These are phyloP conservation scores for Panus rudis DNA, from an alignment of 768 basidiomycete genomes.

Conservation along the genomic window DNA sequence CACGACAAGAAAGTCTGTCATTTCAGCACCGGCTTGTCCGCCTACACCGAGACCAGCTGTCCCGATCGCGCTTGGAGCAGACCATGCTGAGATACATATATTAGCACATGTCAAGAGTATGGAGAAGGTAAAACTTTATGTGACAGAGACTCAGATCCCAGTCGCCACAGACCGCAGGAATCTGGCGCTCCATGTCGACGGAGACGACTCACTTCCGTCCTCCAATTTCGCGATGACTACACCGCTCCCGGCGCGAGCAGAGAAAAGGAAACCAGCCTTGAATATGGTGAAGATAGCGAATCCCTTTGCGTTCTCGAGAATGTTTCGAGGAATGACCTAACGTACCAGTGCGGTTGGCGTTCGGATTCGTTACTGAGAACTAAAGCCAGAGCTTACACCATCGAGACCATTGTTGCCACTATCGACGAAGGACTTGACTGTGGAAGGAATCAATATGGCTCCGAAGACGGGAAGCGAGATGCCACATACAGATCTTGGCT, in stretches of 20 bases:
- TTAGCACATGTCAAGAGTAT: not conserved
- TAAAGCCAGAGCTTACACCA: constrained; percentile 38
- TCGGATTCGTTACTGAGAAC: not conserved
- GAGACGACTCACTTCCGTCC: constrained; percentile 60
- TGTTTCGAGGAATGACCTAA: constrained; percentile 48
- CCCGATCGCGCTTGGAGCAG: constrained; percentile 91
- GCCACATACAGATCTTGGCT: constrained; percentile 70
- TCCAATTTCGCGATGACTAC: constrained; percentile 80
- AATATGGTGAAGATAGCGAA: constrained; percentile 91
- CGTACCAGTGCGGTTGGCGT: constrained; percentile 5
- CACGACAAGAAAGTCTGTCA: constrained; percentile 89
- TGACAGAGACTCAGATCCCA: not conserved
- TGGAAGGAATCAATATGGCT: constrained; percentile 5
- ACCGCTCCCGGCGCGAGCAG: constrained; percentile 77
- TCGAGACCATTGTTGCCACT: constrained; percentile 78
- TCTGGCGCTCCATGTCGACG: no score
- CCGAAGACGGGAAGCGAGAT: not conserved
- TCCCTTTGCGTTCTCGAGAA: constrained; percentile 55
- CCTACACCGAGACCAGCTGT: constrained; percentile 88
- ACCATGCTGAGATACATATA: constrained; percentile 57
- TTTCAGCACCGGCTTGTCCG: constrained; percentile 73
- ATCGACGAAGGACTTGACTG: constrained; percentile 84
- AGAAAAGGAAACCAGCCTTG: constrained; percentile 64
- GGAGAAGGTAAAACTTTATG: not conserved
- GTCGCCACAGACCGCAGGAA: not conserved